These are phyloP conservation scores for Conticribra guillardii DNA, from an alignment of 108 stramenopile genomes.

Conservation along the genomic window DNA sequence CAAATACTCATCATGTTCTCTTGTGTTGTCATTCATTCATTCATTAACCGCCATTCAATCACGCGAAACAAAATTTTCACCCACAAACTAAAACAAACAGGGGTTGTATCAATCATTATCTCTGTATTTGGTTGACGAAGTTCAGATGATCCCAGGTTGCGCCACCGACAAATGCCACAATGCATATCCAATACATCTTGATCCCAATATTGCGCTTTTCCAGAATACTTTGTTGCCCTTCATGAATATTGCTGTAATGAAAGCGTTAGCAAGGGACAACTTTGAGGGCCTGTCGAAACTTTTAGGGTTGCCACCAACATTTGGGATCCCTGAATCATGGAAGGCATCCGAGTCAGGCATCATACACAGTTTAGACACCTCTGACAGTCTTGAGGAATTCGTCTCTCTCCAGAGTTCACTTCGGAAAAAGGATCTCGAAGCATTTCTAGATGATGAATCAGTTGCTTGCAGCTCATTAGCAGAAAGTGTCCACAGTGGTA, in stretches of 20 bases:
- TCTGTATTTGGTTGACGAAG: slow-evolving; percentile 75
- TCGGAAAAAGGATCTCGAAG: slow-evolving; percentile 26
- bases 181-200: slow-evolving; percentile 49
- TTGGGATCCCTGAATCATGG: slow-evolving; percentile 39
- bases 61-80: no score
- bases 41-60: no score
- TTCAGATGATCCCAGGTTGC: slow-evolving; percentile 51
- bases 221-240: slow-evolving; percentile 57
- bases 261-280: slow-evolving; percentile 26
- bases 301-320: slow-evolving; percentile 40
- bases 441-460: slow-evolving; percentile 13
- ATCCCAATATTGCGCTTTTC: slow-evolving; percentile 37
- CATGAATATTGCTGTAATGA: slow-evolving; percentile 61
- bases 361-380: slow-evolving; percentile 26
- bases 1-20: no score
- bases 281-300: slow-evolving; percentile 36
- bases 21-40: no score
- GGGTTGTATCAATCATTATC: slow-evolving; percentile 46
- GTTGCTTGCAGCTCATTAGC: neutral
- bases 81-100: no score
- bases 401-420: slow-evolving; percentile 38
- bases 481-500: slow-evolving; percentile 14
- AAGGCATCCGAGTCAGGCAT: slow-evolving; percentile 23
- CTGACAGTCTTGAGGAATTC: slow-evolving; percentile 39
- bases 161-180: slow-evolving; percentile 7